Evolutionary conservation across 2,329 filamentous ascomycete genomes (phyloP), one percentile per base, ranked within the genome.

Genomic region (Rhinocladiella similis): DNA sequence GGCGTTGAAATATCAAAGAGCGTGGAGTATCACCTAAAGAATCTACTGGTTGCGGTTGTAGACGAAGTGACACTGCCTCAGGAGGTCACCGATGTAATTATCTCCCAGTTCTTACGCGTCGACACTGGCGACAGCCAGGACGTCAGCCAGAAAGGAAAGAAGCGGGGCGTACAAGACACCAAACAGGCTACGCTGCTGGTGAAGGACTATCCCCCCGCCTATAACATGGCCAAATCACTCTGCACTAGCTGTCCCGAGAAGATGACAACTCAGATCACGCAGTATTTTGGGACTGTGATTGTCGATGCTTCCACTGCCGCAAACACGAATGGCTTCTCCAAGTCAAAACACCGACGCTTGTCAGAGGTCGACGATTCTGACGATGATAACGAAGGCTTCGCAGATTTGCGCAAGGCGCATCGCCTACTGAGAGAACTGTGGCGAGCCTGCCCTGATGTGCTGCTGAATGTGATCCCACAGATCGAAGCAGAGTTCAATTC

Each of bases 271-370:
- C 91, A 95, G 64, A 88, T 97, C 54, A 93, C 91, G 64, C 91
- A 96, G 68, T 99, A 97, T 72, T 99, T 99, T 71, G 96, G 91
- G 73, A 91, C 96, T 54, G 91, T 97, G 50, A 95, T 99, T 56
- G 86, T 97, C 60, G 91, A 97, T 68, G 89, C 91, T 3, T 91
- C 86, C 36, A 50, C 55, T 14, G 52, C 59, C 6, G 42, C 54
- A 13, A 50, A 49, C 3, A 46, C 47, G n/a, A 54, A 59, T 38
- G 83, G 82, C 3, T 53, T 62, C 16, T 67, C 66, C 22, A 79
- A 75, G 61, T 64, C 68, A 22, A 62, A 65, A 25, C 77, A 76
- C 57, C 70, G 76, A 54, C 76, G 72, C 53, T 66, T 69, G 53
- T 82, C 81, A 57, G 81, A 80, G 38, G 77, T 80, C 16, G 83